phyloP scores from a whole-genome alignment of 345 rosid species.

The Mercurialis annua region DNA sequence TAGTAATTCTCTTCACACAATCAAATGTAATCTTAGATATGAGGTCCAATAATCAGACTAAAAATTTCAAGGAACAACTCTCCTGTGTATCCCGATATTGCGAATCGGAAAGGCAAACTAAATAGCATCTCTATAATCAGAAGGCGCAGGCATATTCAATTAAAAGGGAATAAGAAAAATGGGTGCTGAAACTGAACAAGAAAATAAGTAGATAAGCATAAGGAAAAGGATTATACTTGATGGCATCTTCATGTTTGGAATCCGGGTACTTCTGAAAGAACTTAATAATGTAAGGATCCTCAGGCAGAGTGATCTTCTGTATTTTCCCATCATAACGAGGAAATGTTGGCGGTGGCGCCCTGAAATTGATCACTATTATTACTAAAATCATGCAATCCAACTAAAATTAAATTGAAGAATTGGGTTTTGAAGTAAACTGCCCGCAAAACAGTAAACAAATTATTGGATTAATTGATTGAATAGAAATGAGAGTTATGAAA shows the following conservation, averaged over 20 bases:
- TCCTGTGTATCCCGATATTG: neutral
- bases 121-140: neutral
- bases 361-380: too few relatives aligned
- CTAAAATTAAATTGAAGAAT: too few relatives aligned
- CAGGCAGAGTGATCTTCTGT: slow-evolving; percentile 67
- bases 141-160: neutral
- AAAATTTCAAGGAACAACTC: neutral
- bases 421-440: neutral
- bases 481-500: slow-evolving; percentile 15
- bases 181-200: neutral
- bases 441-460: neutral
- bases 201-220: neutral
- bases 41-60: neutral
- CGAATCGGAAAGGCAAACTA: neutral
- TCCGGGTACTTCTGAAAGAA: slow-evolving; percentile 61
- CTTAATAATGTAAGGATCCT: slow-evolving; percentile 65
- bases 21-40: neutral
- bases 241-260: slow-evolving; percentile 52
- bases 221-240: slow-evolving; percentile 45
- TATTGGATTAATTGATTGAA: neutral
- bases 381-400: too few relatives aligned
- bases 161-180: neutral
- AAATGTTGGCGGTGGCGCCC: slow-evolving; percentile 76
- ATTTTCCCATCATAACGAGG: slow-evolving; percentile 67
- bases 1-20: neutral